Evolutionary conservation across 208 protist species (phyloP), one percentile per base, ranked within the genome.

Genomic region (Trypanosoma boissoni): DNA sequence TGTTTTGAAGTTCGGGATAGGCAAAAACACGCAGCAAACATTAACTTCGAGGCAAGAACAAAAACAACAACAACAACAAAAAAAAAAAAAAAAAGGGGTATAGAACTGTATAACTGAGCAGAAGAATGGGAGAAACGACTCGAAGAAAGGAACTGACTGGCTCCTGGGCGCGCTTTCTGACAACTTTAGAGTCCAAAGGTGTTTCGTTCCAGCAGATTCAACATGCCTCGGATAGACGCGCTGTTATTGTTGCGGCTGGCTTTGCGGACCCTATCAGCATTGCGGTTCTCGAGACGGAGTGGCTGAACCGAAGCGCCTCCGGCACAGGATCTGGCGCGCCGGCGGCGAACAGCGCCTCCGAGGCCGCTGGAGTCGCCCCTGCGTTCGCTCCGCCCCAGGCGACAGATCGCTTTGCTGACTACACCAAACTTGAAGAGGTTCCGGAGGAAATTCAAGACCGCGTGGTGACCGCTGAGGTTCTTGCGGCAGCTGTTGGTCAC

Each of bases 241-340:
- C 74, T 36, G 88, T 95, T 23, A 86, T 95, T 43, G 37, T 54
- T 7, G 84, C 85, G 3, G 70, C 78, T 3, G 88, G 85, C 10
- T 83, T 92, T 59, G 85, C 67, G 7, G 88, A 95, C 24, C 76
- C 84, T 2, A 71, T 95, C 26, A 78, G 68, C 18, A 68, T 92
- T 50, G 88, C 88, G 28, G 71, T 95, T 7, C 45, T 95, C 10
- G 88, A 95, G 52, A 95, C 88, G 41, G 83, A 91, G 54, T 95
- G 88, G 85, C 64, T 80, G 54, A 68, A 72, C n/a, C 68, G 76
- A 16, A 31, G 43, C 24, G 37, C 8, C 29, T 14, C 0, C 7
- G 23, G 41, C 21, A 21, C n/a, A n/a, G n/a, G n/a, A n/a, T n/a
- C n/a, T n/a, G n/a, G n/a, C n/a, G n/a, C n/a, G n/a, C n/a, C n/a